Conservation (phyloP, 345 rosid genomes). For the Clarkia xantiana region DNA sequence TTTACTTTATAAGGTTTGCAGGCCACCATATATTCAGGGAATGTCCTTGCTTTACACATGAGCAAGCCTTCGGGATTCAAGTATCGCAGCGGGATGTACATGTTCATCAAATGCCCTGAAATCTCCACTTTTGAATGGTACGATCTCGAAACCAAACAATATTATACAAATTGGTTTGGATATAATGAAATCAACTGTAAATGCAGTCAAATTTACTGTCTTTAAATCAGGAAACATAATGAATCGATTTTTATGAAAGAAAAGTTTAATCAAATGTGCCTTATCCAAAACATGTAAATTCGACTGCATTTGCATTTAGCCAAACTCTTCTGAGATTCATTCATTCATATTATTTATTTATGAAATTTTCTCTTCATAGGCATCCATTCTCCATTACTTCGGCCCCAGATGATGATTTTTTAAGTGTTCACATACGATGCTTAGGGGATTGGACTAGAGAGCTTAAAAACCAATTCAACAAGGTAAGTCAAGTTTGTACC, state of each 20-base stretch:
- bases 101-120: slow-evolving; percentile 76
- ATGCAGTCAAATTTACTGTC: no score
- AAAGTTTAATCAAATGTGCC: no score
- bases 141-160: background rate
- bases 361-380: slow-evolving; percentile 23
- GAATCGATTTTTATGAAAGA: no score
- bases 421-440: slow-evolving; percentile 80
- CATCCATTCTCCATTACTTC: slow-evolving; percentile 96
- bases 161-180: background rate
- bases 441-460: slow-evolving; percentile 23
- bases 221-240: no score
- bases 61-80: slow-evolving; percentile 69
- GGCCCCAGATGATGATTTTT: slow-evolving; percentile 76
- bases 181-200: no score
- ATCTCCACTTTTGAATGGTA: slow-evolving; percentile 78
- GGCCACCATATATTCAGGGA: slow-evolving; percentile 81
- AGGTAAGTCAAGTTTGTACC: slow-evolving; percentile 16
- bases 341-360: background rate
- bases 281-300: no score
- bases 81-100: slow-evolving; percentile 90
- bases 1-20: slow-evolving; percentile 12
- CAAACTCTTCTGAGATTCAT: no score
- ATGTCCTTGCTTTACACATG: slow-evolving; percentile 79
- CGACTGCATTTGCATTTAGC: no score
- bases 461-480: slow-evolving; percentile 29